phyloP scores from a whole-genome alignment of 2,329 filamentous ascomycete genomes.

The Coniochaeta sp. region DNA sequence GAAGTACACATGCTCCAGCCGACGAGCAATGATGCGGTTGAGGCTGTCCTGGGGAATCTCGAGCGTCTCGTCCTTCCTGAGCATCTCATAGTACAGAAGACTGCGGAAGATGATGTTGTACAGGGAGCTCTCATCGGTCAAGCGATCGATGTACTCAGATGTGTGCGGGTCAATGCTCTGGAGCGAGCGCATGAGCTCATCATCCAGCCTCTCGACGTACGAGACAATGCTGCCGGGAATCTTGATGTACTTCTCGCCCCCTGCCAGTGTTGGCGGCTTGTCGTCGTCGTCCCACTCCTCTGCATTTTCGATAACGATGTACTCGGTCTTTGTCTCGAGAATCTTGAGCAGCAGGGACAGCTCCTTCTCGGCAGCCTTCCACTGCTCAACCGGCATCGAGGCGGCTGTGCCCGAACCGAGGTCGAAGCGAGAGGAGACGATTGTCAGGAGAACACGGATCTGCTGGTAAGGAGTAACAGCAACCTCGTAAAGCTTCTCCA shows the following conservation, averaged over 20 bases:
- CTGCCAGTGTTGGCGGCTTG: slow-evolving; percentile 69
- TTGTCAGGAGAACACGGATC: slow-evolving; percentile 82
- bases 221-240: slow-evolving; percentile 92
- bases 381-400: slow-evolving; percentile 92
- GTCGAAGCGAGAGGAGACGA: slow-evolving; percentile 93
- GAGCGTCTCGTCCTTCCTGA: slow-evolving; percentile 63
- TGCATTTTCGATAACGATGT: slow-evolving; percentile 82
- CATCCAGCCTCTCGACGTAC: slow-evolving; percentile 88
- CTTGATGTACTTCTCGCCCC: slow-evolving; percentile 76
- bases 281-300: slow-evolving; percentile 99
- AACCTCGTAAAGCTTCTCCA: slow-evolving; percentile 94
- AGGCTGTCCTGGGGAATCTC: slow-evolving; percentile 77
- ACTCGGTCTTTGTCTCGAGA: slow-evolving; percentile 71
- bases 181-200: slow-evolving; percentile 94
- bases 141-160: slow-evolving; percentile 93
- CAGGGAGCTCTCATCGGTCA: slow-evolving; percentile 82
- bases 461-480: slow-evolving; percentile 86
- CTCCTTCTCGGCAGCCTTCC: slow-evolving; percentile 90
- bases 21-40: slow-evolving; percentile 88
- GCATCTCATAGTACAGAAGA: slow-evolving; percentile 78
- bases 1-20: slow-evolving; percentile 97
- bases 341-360: slow-evolving; percentile 70
- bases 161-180: slow-evolving; percentile 98
- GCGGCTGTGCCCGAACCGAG: slow-evolving; percentile 68
- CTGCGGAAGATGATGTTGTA: slow-evolving; percentile 91